These are phyloP conservation scores for Gelatoporia subvermispora DNA, from an alignment of 768 basidiomycete genomes.

Conservation along the genomic window DNA sequence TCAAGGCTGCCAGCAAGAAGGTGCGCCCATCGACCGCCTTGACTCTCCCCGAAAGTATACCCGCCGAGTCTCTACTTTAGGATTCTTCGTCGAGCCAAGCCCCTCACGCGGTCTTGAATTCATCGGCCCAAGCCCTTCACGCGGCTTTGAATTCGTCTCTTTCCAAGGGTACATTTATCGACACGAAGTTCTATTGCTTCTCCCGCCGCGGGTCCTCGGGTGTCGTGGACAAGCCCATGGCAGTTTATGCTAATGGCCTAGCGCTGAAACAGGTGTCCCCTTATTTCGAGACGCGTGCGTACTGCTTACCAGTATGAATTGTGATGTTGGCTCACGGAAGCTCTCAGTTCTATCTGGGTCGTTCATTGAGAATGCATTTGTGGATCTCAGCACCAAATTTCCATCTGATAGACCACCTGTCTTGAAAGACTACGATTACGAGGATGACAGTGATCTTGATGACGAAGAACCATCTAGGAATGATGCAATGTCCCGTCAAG, in stretches of 20 bases:
- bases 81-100: no score
- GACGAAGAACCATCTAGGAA: background rate
- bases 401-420: background rate
- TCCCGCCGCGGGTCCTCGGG: constrained; percentile 3
- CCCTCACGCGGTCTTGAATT: no score
- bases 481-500: constrained; percentile 2
- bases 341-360: no score
- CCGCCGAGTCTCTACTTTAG: no score
- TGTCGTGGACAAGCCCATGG: constrained; percentile 4
- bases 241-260: constrained; percentile 8
- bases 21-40: no score
- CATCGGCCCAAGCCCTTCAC: background rate
- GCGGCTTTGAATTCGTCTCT: constrained; percentile 1
- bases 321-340: no score
- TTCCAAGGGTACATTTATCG: constrained; percentile 2
- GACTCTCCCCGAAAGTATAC: no score
- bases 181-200: constrained; percentile 11
- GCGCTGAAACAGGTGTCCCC: background rate
- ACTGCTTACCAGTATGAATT: background rate
- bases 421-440: constrained; percentile 2
- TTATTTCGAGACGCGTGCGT: background rate
- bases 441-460: background rate
- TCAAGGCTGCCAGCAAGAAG: no score
- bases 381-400: background rate
- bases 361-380: no score